These are phyloP conservation scores for Silene uniflora DNA, from an alignment of 148 eudicot genomes.

Conservation along the genomic window DNA sequence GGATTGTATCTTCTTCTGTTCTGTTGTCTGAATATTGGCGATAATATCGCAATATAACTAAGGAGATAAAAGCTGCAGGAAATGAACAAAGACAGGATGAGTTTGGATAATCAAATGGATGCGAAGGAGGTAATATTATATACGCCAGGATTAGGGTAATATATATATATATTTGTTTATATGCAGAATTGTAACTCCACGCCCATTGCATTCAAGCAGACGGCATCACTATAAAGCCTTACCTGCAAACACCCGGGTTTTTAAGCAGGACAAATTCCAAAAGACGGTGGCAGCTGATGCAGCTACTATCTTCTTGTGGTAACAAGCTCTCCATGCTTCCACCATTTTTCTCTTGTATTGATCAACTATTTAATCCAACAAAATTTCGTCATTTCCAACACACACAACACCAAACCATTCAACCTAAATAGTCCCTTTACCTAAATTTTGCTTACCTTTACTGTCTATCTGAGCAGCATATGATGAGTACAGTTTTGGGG, in stretches of 20 bases:
- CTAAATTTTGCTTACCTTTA: conserved; percentile 41
- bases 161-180: too few species aligned
- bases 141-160: too few species aligned
- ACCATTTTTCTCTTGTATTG: conserved; percentile 39
- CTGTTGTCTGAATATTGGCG: conserved; percentile 37
- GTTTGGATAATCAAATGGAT: neutral
- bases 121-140: too few species aligned
- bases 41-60: conserved; percentile 60
- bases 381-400: conserved; percentile 13
- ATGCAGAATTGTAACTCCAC: neutral
- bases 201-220: neutral
- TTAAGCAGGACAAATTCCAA: conserved; percentile 74
- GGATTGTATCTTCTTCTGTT: conserved; percentile 27
- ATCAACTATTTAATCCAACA: conserved; percentile 40
- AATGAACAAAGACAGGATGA: neutral
- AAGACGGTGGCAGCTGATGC: conserved; percentile 71
- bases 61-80: conserved; percentile 61
- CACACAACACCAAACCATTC: neutral
- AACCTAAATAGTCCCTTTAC: neutral
- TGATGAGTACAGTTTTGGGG: conserved; percentile 61
- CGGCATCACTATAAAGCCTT: conserved; percentile 6
- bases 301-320: conserved; percentile 72
- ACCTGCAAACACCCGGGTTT: conserved; percentile 81
- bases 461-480: conserved; percentile 51
- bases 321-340: conserved; percentile 70